These are phyloP conservation scores for Trametes elegans DNA, from an alignment of 768 basidiomycete species.

Conservation along the genomic window DNA sequence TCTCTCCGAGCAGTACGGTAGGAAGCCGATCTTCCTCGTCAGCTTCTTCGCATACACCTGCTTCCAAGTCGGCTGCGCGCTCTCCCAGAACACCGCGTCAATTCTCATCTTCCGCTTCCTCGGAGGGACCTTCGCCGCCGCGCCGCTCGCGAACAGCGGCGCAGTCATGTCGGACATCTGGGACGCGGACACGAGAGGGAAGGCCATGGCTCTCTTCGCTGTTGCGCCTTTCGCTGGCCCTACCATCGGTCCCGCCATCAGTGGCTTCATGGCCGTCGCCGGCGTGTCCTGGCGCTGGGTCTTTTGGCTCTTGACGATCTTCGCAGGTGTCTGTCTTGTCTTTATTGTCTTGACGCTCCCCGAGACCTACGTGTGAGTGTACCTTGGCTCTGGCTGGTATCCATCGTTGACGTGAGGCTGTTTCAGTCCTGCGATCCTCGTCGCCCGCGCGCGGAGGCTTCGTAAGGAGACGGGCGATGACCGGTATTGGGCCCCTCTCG, in stretches of 20 bases:
- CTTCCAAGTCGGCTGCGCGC: slow-evolving; percentile 63
- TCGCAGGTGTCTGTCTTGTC: slow-evolving; percentile 51
- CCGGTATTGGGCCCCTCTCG: slow-evolving; percentile 53
- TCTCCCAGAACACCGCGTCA: slow-evolving; percentile 57
- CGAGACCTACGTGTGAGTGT: slow-evolving; percentile 51
- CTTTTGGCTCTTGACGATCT: slow-evolving; percentile 62
- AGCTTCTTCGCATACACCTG: slow-evolving; percentile 55
- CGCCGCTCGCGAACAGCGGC: slow-evolving; percentile 68
- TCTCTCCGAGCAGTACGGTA: slow-evolving; percentile 40
- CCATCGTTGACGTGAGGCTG: not conserved
- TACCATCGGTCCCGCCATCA: slow-evolving; percentile 33
- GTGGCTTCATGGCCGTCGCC: slow-evolving; percentile 38
- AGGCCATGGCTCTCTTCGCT: slow-evolving; percentile 57
- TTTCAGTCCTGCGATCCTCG: slow-evolving; percentile 53
- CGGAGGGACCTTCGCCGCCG: slow-evolving; percentile 66
- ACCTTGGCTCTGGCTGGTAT: too few species aligned
- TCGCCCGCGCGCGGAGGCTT: slow-evolving; percentile 45
- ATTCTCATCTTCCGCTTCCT: slow-evolving; percentile 73
- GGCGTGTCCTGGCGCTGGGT: slow-evolving; percentile 62
- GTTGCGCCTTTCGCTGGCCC: slow-evolving; percentile 61
- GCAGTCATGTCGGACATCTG: slow-evolving; percentile 45
- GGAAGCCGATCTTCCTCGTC: slow-evolving; percentile 22
- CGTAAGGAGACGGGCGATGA: slow-evolving; percentile 53
- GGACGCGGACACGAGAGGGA: slow-evolving; percentile 59
- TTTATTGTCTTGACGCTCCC: slow-evolving; percentile 57